Percentiles rank a stretch among this genome's conserved stretches.
Conservation (phyloP, 108 stramenopile species). For the Cylindrotheca fusiformis region DNA sequence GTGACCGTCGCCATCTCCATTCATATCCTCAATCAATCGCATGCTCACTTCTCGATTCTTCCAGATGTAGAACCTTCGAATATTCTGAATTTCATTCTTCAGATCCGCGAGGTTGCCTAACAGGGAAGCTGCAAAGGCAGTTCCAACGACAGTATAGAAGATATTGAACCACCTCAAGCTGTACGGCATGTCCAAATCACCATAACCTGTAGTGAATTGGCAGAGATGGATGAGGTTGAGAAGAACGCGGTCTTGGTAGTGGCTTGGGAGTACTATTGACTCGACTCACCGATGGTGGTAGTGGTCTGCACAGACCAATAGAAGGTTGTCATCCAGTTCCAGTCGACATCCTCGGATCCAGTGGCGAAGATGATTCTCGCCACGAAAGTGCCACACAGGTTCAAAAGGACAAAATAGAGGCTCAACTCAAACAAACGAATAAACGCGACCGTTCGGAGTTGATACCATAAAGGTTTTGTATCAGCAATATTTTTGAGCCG, state of each 20-base stretch:
- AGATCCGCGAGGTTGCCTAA: conserved; percentile 36
- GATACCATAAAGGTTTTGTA: neutral
- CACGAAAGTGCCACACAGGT: conserved; percentile 37
- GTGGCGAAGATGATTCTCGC: conserved; percentile 17
- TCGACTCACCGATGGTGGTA: conserved; percentile 39
- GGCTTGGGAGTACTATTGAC: too few relatives aligned
- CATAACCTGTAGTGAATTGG: conserved; percentile 14
- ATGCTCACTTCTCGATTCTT: conserved; percentile 43
- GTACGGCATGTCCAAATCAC: conserved; percentile 48
- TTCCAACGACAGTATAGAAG: conserved; percentile 42
- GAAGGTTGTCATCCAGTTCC: conserved; percentile 52
- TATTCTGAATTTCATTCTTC: conserved; percentile 19
- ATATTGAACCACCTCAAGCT: conserved; percentile 44
- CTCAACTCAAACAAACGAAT: conserved; percentile 26
- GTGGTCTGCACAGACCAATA: conserved; percentile 58
- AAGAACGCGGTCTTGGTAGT: neutral
- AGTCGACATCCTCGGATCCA: conserved; percentile 18
- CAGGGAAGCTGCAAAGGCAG: conserved; percentile 38
- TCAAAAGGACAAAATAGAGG: conserved; percentile 34
- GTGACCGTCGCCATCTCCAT: conserved; percentile 32
- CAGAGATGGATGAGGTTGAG: neutral
- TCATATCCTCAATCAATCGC: conserved; percentile 32
- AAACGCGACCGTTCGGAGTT: conserved; percentile 25
- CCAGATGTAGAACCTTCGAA: conserved; percentile 42
- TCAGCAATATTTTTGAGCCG: neutral